Base-by-base conservation (phyloP, 2,329 filamentous ascomycete genomes). In the Claviceps sp. region DNA sequence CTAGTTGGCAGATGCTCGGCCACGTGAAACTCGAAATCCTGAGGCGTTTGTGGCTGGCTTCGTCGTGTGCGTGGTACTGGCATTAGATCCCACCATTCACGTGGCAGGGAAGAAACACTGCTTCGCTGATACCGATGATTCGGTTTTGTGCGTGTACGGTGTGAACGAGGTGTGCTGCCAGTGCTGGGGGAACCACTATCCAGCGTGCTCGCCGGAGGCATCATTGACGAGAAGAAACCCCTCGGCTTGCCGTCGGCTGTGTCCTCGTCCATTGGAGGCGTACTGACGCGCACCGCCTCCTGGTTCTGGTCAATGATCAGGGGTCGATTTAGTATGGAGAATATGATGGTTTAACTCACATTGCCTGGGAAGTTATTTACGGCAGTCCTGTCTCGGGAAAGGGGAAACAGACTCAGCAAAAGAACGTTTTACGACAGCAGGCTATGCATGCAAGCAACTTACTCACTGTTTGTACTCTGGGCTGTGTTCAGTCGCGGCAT, bases 1-100 rank as follows among this genome's bases (percentile, higher is more conserved):
- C 74, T 77, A 52, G 55, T 72, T 37, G 74, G 72, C 7, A 75
- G 62, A 55, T 78, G 75, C 55, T 77, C 72, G 1, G 74, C 72
- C 11, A 77, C 55, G 47, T 76, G 67, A 53, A 78, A 76, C 47
- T 72, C 63, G 52, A 78, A 78, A 4, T 54, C 50, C 22, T 51
- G 52, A 8, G 50, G 16, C 9, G 18, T n/a, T 9, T 2, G 40
- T 14, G 37, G 43, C 34, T 47, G 50, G 22, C 58, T 54, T 6
- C 58, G 61, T 5, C 60, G 58, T 5, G 51, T 45, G 4, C 57
- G 51, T 5, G 59, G 55, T 51, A 54, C 57, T 41, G 62, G 62
- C 44, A 59, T 53, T 9, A 60, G 58, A 30, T 70, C 67, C 66
- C 64, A 69, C 67, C 67, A 70, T 52, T 70, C 65, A 14, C 59